Percentiles rank a stretch among this genome's conserved stretches.
These are phyloP conservation scores for Nematodospora anomalae DNA, from an alignment of 1,139 yeast species.

Conservation along the genomic window DNA sequence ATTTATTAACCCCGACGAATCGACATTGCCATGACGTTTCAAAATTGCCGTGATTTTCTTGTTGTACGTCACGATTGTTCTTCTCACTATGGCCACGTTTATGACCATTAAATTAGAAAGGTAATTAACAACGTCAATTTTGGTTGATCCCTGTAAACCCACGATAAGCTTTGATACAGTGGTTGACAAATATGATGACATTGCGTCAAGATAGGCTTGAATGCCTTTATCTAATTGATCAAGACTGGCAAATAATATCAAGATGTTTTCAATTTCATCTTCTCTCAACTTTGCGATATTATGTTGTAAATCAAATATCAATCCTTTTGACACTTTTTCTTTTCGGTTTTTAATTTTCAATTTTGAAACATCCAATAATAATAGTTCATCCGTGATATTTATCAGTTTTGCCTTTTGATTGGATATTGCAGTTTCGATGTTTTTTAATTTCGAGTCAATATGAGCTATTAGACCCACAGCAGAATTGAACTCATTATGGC, in stretches of 20 bases:
- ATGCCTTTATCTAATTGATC: conserved; percentile 42
- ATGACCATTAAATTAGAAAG: conserved; percentile 45
- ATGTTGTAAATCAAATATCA: conserved; percentile 40
- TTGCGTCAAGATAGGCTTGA: conserved; percentile 36
- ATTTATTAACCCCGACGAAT: conserved; percentile 45
- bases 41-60: conserved; percentile 36
- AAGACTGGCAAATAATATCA: conserved; percentile 38
- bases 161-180: conserved; percentile 40
- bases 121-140: conserved; percentile 46
- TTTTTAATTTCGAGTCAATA: conserved; percentile 35
- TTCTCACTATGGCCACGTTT: conserved; percentile 38
- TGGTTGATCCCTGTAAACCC: conserved; percentile 47
- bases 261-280: conserved; percentile 33
- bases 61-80: conserved; percentile 37
- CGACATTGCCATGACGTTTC: conserved; percentile 30
- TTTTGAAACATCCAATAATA: conserved; percentile 44
- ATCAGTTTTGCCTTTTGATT: conserved; percentile 6
- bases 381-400: conserved; percentile 32
- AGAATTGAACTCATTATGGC: conserved; percentile 56
- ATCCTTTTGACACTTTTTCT: conserved; percentile 36
- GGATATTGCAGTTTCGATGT: conserved; percentile 21
- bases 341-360: conserved; percentile 41
- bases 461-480: conserved; percentile 54
- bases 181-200: conserved; percentile 32
- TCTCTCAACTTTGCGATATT: conserved; percentile 33